Base-by-base conservation (phyloP, 2,329 filamentous ascomycete species). In the Colletotrichum sansevieriae region DNA sequence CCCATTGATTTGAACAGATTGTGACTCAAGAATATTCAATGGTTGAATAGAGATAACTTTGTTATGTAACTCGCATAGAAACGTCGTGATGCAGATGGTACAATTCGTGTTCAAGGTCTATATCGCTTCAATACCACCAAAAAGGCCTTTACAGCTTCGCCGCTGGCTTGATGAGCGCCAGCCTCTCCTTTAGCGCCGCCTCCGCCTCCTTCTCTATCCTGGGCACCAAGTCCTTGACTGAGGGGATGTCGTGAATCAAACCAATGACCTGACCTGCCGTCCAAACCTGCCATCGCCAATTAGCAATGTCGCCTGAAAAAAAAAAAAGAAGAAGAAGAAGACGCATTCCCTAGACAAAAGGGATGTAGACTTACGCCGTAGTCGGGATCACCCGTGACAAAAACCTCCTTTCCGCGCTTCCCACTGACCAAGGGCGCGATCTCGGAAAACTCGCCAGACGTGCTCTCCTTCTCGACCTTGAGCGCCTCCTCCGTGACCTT, bases 221-320 rank as follows among this genome's bases (percentile, higher is more conserved):
- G 73, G 83, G 83, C 10, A 94, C 82, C 29, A 96, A 82, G 1
- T 82, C 89, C 54, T 87, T 86, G 76, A 93, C 95, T 0, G 91
- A 93, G 9, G 92, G 92, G 63, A 95, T 92, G 74, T 96, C 93
- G 74, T 95, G 89, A 71, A 96, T 96, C 64, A 96, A 79, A 6
- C 93, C 93, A 72, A 99, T 97, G 73, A 98, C 95, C 79, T 98
- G 95, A 11, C 96, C 96, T 9, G 95, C 94, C 20, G 96, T 98
- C 96, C 96, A 99, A 44, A 98, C 92, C 92, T 95, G 74, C 65
- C 5, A 72, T 18, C 68, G 5, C 71, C 33, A 22, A 46, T 63
- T 47, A 67, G 49, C 41, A 22, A 9, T 20, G 12, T 20, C 25
- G 20, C 8, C 15, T 0, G 0, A 6, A 29, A 9, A 52, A 18